These are phyloP conservation scores for Botrytis porri DNA, from an alignment of 2,329 filamentous ascomycete genomes.

Conservation along the genomic window DNA sequence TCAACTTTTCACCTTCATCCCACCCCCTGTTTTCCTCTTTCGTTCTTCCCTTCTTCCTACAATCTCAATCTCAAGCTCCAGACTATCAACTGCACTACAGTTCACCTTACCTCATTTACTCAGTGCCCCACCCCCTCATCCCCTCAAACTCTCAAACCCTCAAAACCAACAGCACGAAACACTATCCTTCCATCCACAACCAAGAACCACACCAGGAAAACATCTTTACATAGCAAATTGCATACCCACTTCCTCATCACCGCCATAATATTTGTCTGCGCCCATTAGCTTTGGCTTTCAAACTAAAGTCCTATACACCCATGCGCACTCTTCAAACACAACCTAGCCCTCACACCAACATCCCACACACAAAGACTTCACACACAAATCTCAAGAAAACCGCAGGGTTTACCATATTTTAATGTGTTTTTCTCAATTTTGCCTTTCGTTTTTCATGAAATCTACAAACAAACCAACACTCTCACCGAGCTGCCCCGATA, in stretches of 20 bases:
- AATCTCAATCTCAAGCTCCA: neutral
- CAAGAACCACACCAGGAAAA: too few species aligned
- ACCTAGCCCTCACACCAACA: too few species aligned
- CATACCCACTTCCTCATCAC: too few species aligned
- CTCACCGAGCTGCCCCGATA: neutral
- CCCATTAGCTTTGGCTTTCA: too few species aligned
- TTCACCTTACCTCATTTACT: neutral
- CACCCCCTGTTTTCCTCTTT: fast-evolving
- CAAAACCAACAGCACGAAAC: neutral
- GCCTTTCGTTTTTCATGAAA: neutral
- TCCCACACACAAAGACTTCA: neutral
- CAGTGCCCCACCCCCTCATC: too few species aligned
- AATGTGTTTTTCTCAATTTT: neutral
- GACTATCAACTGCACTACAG: neutral
- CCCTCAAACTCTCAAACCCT: neutral
- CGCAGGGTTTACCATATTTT: neutral
- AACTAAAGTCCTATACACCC: neutral
- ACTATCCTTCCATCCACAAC: neutral
- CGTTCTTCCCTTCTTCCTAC: neutral
- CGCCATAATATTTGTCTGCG: too few species aligned
- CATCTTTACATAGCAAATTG: too few species aligned
- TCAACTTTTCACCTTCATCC: too few species aligned
- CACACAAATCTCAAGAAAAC: neutral
- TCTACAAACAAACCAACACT: neutral
- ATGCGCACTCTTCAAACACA: neutral